A percentile compares a stretch with the other conserved stretches of the same genome.
These are phyloP conservation scores for Boletus pseudo-olivaceus DNA, from an alignment of 768 basidiomycete species.

Conservation along the genomic window DNA sequence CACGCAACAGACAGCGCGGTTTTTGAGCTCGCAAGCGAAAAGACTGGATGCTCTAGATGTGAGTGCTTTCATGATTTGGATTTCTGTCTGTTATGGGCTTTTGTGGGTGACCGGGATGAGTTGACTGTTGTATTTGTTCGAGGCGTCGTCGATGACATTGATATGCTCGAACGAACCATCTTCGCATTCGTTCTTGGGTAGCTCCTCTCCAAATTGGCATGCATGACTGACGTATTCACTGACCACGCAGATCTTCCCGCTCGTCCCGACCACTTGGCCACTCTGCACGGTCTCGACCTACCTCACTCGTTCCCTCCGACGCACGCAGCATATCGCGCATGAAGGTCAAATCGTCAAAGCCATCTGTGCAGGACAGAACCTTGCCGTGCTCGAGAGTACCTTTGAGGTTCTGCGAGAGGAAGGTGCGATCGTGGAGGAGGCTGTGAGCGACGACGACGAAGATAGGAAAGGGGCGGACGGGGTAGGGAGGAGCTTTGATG, in stretches of 20 bases:
- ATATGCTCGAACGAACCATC: background rate
- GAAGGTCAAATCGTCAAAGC: slow-evolving; percentile 78
- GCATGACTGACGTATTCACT: background rate
- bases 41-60: slow-evolving; percentile 79
- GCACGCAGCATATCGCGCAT: slow-evolving; percentile 64
- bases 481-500: slow-evolving; percentile 34
- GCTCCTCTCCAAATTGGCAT: background rate
- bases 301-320: slow-evolving; percentile 72
- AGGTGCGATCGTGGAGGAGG: slow-evolving; percentile 67
- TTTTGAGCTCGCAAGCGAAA: slow-evolving; percentile 78
- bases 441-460: slow-evolving; percentile 42
- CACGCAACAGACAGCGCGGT: slow-evolving; percentile 54
- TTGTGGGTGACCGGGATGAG: background rate
- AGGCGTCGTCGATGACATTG: background rate
- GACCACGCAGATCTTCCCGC: slow-evolving; percentile 50
- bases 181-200: background rate
- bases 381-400: slow-evolving; percentile 61
- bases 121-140: background rate
- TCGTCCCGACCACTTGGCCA: slow-evolving; percentile 76
- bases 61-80: slow-evolving; percentile 25
- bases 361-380: slow-evolving; percentile 75
- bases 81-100: background rate
- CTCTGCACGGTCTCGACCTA: slow-evolving; percentile 70
- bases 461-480: slow-evolving; percentile 14
- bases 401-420: slow-evolving; percentile 58